Evolutionary conservation across 805 yeast species (phyloP), one percentile per base, ranked within the genome.

Genomic region (Candida qinlingensis): DNA sequence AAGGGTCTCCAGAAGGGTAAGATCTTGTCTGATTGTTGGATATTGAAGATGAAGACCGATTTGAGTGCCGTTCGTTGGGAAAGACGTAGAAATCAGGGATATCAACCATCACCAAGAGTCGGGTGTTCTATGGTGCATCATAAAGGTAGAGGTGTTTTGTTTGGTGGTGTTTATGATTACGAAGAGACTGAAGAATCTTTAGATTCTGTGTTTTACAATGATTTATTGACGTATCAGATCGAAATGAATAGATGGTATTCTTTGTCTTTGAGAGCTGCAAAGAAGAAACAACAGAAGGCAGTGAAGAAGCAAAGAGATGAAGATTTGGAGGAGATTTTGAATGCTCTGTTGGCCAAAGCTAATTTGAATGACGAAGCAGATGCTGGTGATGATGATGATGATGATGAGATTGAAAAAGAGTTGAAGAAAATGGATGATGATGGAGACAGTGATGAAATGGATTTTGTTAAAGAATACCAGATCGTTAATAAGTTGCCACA

Each of bases 121-220:
- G 98, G 99, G 0, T 86, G 96, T 61, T 83, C 95, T 4, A 79
- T 92, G 83, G 90, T 83, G 8, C 75, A 75, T 55, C 98, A 92
- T 67, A 86, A 87, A 58, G 95, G 95, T 50, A 81, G 97, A 70
- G 97, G 97, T 49, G 76, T 92, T 8, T 60, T 91, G 61, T 94
- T 92, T 70, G 98, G 98, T 37, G 98, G 98, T 58, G 99, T 94
- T 11, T 91, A 79, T 60, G 98, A 92, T 66, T 87, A 78, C 52
- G 96, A 91, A 57, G 99, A 92, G 67, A 92, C 96, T 11, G 98
- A 92, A 65, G 98, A 94, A 67, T 79, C 86, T 46, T 69, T 92
- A 52, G 92, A 86, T 41, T 88, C 96, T 1, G 80, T 79, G 42
- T 92, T 91, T 64, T 92, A 78, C 69, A 90, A 91, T 64, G 81